Evolutionary conservation across 2,329 filamentous ascomycete species (phyloP).

Genomic region (Aspergillus fischeri): DNA sequence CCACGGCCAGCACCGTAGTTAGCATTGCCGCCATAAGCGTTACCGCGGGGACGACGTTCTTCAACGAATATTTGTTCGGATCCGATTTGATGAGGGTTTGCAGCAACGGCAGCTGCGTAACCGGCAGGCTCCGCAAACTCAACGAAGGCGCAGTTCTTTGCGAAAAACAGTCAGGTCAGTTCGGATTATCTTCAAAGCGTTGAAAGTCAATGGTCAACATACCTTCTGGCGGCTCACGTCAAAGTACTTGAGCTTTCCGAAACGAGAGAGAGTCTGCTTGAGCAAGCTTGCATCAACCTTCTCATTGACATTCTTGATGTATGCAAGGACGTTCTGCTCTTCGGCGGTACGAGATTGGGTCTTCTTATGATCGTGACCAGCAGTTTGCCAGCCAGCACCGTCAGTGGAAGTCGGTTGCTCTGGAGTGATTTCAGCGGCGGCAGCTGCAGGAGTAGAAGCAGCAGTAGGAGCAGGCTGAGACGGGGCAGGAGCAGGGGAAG

Average conservation of each 20-base stretch:
- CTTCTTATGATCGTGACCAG: slow-evolving; percentile 72
- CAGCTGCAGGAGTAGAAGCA: slow-evolving; percentile 32
- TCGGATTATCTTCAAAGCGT: neutral
- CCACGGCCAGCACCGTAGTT: slow-evolving; percentile 58
- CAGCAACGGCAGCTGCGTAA: slow-evolving; percentile 75
- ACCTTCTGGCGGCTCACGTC: slow-evolving; percentile 73
- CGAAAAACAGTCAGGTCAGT: slow-evolving; percentile 7
- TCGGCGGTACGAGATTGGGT: slow-evolving; percentile 69
- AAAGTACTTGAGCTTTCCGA: slow-evolving; percentile 61
- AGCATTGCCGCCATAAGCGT: slow-evolving; percentile 66
- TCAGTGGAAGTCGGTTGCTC: slow-evolving; percentile 77
- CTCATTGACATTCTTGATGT: slow-evolving; percentile 93
- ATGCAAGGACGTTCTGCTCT: slow-evolving; percentile 74
- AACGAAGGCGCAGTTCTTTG: slow-evolving; percentile 90
- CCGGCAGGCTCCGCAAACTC: slow-evolving; percentile 80
- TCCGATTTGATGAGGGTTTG: slow-evolving; percentile 81
- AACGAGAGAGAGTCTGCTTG: slow-evolving; percentile 65
- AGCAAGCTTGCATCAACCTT: slow-evolving; percentile 75
- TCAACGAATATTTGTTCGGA: slow-evolving; percentile 82
- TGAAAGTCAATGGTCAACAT: slow-evolving; percentile 23
- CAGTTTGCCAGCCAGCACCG: slow-evolving; percentile 80
- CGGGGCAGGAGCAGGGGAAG: slow-evolving; percentile 27
- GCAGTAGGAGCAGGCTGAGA: slow-evolving; percentile 20
- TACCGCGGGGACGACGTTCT: slow-evolving; percentile 75
- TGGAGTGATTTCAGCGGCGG: slow-evolving; percentile 52